phyloP scores from a whole-genome alignment of 2,329 filamentous ascomycete species.

The Chrysoporthe puriensis region DNA sequence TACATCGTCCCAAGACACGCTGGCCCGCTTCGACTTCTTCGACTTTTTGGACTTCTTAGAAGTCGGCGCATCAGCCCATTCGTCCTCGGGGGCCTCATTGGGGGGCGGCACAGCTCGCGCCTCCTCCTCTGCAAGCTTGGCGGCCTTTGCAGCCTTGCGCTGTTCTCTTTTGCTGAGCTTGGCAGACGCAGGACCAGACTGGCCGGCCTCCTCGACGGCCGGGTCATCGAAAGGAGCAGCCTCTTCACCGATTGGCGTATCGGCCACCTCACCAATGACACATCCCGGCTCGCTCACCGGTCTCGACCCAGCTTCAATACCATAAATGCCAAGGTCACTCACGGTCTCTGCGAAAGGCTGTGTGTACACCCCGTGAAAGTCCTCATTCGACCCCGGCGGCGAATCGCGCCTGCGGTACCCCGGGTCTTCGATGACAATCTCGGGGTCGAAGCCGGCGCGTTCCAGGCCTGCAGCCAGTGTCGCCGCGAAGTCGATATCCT shows the following conservation, averaged over 20 bases:
- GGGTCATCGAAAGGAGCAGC: conserved; percentile 31
- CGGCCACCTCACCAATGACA: conserved; percentile 51
- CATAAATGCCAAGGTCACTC: conserved; percentile 43
- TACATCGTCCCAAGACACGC: conserved; percentile 29
- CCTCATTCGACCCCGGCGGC: conserved; percentile 62
- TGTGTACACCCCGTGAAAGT: conserved; percentile 44
- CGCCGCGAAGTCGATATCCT: conserved; percentile 72
- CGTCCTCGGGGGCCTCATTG: conserved; percentile 29
- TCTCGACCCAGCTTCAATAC: conserved; percentile 38
- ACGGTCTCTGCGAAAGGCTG: conserved; percentile 54
- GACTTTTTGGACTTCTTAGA: conserved; percentile 41
- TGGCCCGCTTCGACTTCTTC: conserved; percentile 28
- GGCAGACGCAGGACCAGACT: conserved; percentile 28
- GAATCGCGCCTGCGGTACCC: conserved; percentile 66
- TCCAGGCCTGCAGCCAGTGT: conserved; percentile 69
- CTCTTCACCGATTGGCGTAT: conserved; percentile 45
- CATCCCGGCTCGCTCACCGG: conserved; percentile 45
- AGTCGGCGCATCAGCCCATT: conserved; percentile 36
- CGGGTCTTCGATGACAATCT: conserved; percentile 70
- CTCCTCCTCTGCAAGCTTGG: conserved; percentile 35
- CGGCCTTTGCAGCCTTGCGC: conserved; percentile 45
- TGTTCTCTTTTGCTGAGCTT: conserved; percentile 54
- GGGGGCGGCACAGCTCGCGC: conserved; percentile 5
- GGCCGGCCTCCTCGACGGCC: conserved; percentile 30
- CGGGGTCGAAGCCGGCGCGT: conserved; percentile 71